phyloP scores from a whole-genome alignment of 2,329 filamentous ascomycete genomes.

The Sarocladium strictum region DNA sequence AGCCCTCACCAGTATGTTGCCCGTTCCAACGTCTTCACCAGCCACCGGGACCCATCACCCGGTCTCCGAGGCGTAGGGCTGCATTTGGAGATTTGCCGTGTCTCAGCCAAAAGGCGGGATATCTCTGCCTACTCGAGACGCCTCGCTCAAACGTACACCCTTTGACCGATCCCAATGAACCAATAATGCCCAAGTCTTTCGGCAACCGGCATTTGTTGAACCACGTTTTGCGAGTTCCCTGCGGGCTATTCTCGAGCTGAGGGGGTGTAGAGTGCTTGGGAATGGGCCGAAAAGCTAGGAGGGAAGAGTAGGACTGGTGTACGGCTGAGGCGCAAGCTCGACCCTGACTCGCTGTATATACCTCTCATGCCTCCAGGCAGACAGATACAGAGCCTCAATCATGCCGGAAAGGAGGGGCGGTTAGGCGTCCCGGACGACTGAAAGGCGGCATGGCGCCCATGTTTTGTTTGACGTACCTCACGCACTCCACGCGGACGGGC shows the following conservation, averaged over 20 bases:
- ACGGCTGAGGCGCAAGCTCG: neutral
- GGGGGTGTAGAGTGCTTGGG: neutral
- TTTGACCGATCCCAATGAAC: neutral
- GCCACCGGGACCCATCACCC: neutral
- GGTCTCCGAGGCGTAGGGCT: neutral
- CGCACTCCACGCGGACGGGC: too few species aligned
- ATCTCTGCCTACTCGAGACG: neutral
- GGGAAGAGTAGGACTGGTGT: neutral
- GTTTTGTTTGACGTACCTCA: neutral
- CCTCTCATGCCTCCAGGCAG: neutral
- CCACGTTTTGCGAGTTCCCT: neutral
- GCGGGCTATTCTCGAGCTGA: neutral
- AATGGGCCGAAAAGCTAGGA: neutral
- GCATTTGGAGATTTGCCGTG: neutral
- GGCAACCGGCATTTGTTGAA: neutral
- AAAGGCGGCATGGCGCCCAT: too few species aligned
- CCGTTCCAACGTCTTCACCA: too few species aligned
- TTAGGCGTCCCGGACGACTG: neutral
- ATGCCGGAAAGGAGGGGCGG: neutral
- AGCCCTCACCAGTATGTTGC: neutral
- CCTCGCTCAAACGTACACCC: neutral
- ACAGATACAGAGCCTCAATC: neutral
- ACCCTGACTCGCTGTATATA: neutral
- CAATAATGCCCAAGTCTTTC: neutral
- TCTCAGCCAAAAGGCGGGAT: conserved; percentile 1